Evolutionary conservation across 2,329 filamentous ascomycete genomes (phyloP).

Genomic region (Piedraia hortae): DNA sequence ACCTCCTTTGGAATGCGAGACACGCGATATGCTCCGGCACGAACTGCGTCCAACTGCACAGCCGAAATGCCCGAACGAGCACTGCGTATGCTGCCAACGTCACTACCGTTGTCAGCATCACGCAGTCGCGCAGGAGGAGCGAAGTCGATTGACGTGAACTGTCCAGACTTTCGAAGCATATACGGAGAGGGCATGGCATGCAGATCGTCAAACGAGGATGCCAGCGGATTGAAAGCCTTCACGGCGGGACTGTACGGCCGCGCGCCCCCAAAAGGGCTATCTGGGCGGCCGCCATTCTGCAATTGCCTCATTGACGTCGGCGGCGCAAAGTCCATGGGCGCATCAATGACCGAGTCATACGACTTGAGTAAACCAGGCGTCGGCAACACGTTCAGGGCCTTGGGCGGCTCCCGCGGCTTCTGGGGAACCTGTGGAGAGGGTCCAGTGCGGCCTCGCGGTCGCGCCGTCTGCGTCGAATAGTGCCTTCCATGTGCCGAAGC

Average conservation of each 20-base stretch:
- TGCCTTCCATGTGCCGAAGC: conserved; percentile 13
- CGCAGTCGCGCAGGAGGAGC: conserved; percentile 37
- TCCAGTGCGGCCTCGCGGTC: conserved; percentile 5
- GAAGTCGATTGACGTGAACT: conserved; percentile 58
- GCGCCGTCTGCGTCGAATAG: conserved; percentile 17
- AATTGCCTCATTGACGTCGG: conserved; percentile 33
- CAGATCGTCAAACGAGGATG: conserved; percentile 67
- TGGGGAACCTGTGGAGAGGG: conserved; percentile 14
- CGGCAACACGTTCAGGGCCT: conserved; percentile 46
- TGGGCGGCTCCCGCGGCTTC: conserved; percentile 41
- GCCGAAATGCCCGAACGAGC: conserved; percentile 55
- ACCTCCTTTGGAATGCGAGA: conserved; percentile 58
- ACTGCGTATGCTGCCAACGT: conserved; percentile 29
- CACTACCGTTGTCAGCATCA: conserved; percentile 25
- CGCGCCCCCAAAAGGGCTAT: conserved; percentile 28
- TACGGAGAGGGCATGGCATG: conserved; percentile 68
- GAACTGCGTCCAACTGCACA: conserved; percentile 40
- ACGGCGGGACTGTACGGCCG: conserved; percentile 49
- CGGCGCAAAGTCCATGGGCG: conserved; percentile 64
- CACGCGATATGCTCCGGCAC: conserved; percentile 60
- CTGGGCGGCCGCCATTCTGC: conserved; percentile 33
- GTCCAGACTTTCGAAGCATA: conserved; percentile 45
- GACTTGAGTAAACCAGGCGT: conserved; percentile 74
- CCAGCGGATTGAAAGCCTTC: conserved; percentile 49
- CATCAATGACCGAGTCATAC: conserved; percentile 31